phyloP scores from a whole-genome alignment of 2,329 filamentous ascomycete species.

The Penicillium sp. region DNA sequence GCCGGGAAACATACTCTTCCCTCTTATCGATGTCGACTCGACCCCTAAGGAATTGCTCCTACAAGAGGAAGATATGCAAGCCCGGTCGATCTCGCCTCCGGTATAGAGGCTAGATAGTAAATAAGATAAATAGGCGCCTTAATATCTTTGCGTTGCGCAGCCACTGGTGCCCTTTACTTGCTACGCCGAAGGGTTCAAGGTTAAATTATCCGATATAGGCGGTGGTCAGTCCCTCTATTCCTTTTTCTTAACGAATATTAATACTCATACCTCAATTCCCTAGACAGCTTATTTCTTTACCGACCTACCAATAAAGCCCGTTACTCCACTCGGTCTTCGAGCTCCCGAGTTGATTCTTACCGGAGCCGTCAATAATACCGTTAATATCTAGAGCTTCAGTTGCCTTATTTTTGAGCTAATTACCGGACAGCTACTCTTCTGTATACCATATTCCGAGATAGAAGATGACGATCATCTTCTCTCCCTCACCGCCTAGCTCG shows the following conservation, averaged over 20 bases:
- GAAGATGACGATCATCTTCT: constrained; percentile 32
- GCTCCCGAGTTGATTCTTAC: constrained; percentile 30
- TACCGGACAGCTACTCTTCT: constrained; percentile 26
- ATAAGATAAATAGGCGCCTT: constrained; percentile 31
- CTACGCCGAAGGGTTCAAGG: constrained; percentile 21
- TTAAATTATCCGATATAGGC: constrained; percentile 34
- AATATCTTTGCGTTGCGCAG: constrained; percentile 29
- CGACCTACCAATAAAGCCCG: constrained; percentile 22
- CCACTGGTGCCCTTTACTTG: constrained; percentile 25
- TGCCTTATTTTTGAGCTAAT: constrained; percentile 35
- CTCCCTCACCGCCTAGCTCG: constrained; percentile 25
- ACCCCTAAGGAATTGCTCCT: constrained; percentile 18
- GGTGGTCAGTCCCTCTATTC: constrained; percentile 20
- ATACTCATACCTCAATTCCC: constrained; percentile 7
- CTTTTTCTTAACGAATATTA: constrained; percentile 9
- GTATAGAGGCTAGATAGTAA: constrained; percentile 26
- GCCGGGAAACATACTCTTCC: constrained; percentile 25
- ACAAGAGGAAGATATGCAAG: constrained; percentile 23
- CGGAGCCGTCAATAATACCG: constrained; percentile 19
- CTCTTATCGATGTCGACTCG: constrained; percentile 19
- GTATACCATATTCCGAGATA: constrained; percentile 21
- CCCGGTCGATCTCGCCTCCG: constrained; percentile 16
- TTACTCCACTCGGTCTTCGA: constrained; percentile 27
- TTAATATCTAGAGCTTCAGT: constrained; percentile 34
- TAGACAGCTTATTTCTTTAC: constrained; percentile 25